phyloP scores from a whole-genome alignment of 139 green algal genomes.

The Spirogloea muscicola region DNA sequence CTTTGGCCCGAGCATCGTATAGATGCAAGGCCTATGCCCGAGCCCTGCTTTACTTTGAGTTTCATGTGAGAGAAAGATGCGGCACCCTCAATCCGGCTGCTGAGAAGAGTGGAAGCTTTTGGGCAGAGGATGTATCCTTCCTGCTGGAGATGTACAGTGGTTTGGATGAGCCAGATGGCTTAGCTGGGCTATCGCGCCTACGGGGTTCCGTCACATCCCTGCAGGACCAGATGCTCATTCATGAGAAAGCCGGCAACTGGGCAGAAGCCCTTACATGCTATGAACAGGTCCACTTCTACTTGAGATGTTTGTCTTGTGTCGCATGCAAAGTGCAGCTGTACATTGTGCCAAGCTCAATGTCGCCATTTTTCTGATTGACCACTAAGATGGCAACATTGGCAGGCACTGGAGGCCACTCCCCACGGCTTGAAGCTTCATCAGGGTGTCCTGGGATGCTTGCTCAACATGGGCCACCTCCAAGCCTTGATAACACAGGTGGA shows the following conservation, averaged over 20 bases:
- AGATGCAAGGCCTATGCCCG: conserved; percentile 75
- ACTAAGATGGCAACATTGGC: no score
- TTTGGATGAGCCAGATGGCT: conserved; percentile 86
- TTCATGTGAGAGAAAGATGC: conserved; percentile 59
- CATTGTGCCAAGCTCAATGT: no score
- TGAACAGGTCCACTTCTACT: no score
- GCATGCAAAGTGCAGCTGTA: no score
- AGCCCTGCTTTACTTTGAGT: conserved; percentile 83
- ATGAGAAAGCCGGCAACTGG: conserved; percentile 82
- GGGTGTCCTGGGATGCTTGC: conserved; percentile 48
- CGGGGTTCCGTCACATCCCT: conserved; percentile 59
- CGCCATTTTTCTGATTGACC: no score
- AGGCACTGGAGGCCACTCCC: conserved; percentile 28
- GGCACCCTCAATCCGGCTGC: conserved; percentile 70
- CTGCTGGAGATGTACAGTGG: conserved; percentile 81
- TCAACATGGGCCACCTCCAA: conserved; percentile 74
- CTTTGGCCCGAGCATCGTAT: conserved; percentile 23
- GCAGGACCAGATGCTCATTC: conserved; percentile 64
- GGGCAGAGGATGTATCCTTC: conserved; percentile 74
- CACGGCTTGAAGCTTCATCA: conserved; percentile 22
- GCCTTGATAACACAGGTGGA: conserved; percentile 71
- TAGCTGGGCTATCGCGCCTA: conserved; percentile 56
- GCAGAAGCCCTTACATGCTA: conserved; percentile 78
- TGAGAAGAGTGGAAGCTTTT: conserved; percentile 44
- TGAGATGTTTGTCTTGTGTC: no score